These are phyloP conservation scores for Phytopythium sindhum DNA, from an alignment of 352 stramenopile genomes.

Conservation along the genomic window DNA sequence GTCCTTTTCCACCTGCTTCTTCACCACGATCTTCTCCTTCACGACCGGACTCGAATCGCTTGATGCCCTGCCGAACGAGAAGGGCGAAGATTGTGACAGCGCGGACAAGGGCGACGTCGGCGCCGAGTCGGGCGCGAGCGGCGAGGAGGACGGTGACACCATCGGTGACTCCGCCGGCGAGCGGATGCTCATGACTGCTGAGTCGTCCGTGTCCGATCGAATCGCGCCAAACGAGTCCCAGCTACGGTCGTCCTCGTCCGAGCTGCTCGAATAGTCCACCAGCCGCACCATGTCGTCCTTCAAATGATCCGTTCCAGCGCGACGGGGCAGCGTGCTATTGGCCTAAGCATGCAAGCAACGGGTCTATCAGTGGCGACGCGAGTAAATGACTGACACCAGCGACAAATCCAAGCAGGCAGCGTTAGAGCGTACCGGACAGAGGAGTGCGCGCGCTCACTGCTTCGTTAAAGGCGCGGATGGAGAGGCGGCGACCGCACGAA, in stretches of 20 bases:
- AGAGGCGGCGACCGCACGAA: no score
- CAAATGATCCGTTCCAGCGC: not conserved
- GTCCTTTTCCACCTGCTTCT: no score
- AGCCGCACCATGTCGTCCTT: conserved; percentile 16
- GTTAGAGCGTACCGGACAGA: no score
- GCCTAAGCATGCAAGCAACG: no score
- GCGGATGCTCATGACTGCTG: conserved; percentile 24
- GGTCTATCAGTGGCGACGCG: no score
- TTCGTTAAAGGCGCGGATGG: no score
- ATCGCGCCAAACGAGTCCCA: conserved; percentile 31
- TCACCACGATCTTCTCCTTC: no score
- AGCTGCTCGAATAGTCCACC: conserved; percentile 55
- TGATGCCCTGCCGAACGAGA: not conserved
- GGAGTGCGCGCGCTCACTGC: no score
- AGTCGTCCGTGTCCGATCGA: conserved; percentile 25
- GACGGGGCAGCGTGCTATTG: no score
- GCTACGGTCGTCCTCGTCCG: conserved; percentile 30
- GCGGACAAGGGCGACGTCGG: conserved; percentile 14
- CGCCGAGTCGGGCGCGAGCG: not conserved
- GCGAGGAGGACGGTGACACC: not conserved
- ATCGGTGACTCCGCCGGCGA: conserved; percentile 7
- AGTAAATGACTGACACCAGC: no score
- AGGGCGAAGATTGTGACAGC: not conserved
- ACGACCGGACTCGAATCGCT: not conserved
- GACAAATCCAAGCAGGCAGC: no score